Evolutionary conservation across 208 protist genomes (phyloP), one percentile per base, ranked within the genome.

Genomic region (Leishmania turanica): DNA sequence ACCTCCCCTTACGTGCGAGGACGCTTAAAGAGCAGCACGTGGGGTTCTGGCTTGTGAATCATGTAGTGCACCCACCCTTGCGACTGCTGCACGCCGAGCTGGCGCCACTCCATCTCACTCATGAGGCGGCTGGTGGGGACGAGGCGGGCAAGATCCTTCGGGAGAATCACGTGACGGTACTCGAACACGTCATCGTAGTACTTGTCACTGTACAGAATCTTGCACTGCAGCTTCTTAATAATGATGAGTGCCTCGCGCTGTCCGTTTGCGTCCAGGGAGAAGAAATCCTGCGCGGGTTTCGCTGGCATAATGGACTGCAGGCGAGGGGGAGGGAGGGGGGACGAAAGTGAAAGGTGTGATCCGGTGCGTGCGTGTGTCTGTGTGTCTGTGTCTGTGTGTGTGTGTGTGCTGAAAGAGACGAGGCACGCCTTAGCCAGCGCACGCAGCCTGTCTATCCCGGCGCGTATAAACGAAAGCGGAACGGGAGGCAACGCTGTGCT

Each of bases 121-220:
- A 99, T 97, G 13, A 99, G 84, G 4, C 93, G 90, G 64, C 88
- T 87, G 53, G 95, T 95, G n/a, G 98, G 98, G 13, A 99, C 90
- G 3, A 96, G 79, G 62, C 98, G 92, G 24, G 92, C 89, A 40
- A 99, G 91, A 53, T 99, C 98, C 79, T 98, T 97, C 49, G 99
- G 99, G 58, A 99, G 88, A 74, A 99, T 99, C 6, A 99, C 99
- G 83, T 99, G 99, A 54, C 99, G 98, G 88, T 99, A 99, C 93
- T 99, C 98, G 85, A 92, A 99, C 64, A 88, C 79, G 74, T 96
- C 93, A 71, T 99, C 98, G 87, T 92, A 98, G 90, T 99, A 99
- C 90, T 99, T 99, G 75, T 99, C 97, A 60, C 97, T 99, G 87
- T 99, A 99, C 79, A 98, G 82, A 54, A 98, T 98, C 86, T 96